Evolutionary conservation across 2,329 filamentous ascomycete species (phyloP).

Genomic region (Colletotrichum shisoi): DNA sequence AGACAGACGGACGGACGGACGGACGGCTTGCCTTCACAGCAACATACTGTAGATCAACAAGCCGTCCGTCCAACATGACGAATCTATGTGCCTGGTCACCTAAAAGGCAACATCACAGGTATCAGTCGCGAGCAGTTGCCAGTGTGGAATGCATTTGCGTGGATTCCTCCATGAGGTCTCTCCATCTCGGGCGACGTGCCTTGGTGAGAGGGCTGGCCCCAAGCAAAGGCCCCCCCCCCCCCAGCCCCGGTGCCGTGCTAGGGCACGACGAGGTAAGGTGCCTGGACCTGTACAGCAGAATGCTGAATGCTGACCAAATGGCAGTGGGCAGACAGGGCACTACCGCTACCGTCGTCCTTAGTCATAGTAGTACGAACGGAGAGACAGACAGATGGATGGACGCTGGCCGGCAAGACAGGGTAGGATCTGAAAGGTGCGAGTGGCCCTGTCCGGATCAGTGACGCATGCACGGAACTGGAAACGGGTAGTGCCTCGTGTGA

Average conservation of each 20-base stretch:
- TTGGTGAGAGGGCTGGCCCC: conserved; percentile 1
- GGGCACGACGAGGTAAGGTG: conserved; percentile 8
- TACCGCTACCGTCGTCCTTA: neutral
- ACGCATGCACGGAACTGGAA: conserved; percentile 14
- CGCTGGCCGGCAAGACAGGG: neutral
- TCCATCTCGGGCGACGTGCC: conserved; percentile 28
- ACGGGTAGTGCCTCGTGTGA: conserved; percentile 8
- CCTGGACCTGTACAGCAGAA: neutral
- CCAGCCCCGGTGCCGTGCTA: conserved; percentile 19
- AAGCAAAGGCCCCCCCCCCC: neutral
- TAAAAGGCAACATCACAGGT: too few relatives aligned
- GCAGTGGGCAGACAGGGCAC: neutral
- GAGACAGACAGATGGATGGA: neutral
- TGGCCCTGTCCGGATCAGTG: conserved; percentile 11
- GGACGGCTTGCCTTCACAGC: too few relatives aligned
- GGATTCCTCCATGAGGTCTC: neutral
- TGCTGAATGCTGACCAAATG: neutral
- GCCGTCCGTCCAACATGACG: too few relatives aligned
- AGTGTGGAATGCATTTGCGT: conserved; percentile 1
- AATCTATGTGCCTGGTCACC: too few relatives aligned
- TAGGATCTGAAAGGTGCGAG: neutral
- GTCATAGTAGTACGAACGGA: too few relatives aligned
- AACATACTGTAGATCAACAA: too few relatives aligned
- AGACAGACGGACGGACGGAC: too few relatives aligned
- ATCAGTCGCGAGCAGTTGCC: conserved; percentile 1